A percentile compares a stretch with the other conserved stretches of the same genome.
These are phyloP conservation scores for Venturia carpophila DNA, from an alignment of 2,329 filamentous ascomycete genomes.

Conservation along the genomic window DNA sequence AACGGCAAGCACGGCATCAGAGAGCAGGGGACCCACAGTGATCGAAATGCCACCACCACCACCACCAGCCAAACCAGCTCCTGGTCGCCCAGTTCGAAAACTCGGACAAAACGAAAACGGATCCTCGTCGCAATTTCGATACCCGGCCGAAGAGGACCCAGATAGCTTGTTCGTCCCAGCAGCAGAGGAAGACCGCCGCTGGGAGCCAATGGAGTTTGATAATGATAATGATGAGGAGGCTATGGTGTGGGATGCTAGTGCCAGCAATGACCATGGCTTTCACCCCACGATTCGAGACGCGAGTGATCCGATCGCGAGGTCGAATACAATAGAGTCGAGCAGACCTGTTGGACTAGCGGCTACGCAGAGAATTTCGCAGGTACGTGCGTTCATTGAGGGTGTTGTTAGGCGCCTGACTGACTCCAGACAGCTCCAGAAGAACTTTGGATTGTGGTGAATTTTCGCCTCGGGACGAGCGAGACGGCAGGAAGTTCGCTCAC, in stretches of 20 bases:
- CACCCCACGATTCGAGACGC: slow-evolving; percentile 41
- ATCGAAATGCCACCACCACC: slow-evolving; percentile 39
- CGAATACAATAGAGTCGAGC: slow-evolving; percentile 26
- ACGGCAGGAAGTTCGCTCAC: neutral
- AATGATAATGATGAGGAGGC: slow-evolving; percentile 56
- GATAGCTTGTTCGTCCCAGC: slow-evolving; percentile 64
- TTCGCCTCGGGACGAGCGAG: neutral
- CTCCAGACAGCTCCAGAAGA: neutral
- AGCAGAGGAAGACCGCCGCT: slow-evolving; percentile 59
- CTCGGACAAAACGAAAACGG: slow-evolving; percentile 24
- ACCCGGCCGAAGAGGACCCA: slow-evolving; percentile 44
- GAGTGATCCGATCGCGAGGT: slow-evolving; percentile 25
- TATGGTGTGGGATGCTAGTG: slow-evolving; percentile 66
- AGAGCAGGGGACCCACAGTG: slow-evolving; percentile 21
- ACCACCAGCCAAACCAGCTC: slow-evolving; percentile 32
- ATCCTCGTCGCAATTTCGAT: slow-evolving; percentile 23
- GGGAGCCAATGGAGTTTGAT: slow-evolving; percentile 63
- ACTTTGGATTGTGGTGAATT: neutral
- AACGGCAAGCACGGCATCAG: slow-evolving; percentile 22
- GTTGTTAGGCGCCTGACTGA: neutral
- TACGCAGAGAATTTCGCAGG: slow-evolving; percentile 66
- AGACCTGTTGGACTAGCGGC: slow-evolving; percentile 49
- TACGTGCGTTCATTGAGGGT: slow-evolving; percentile 25
- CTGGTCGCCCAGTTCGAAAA: slow-evolving; percentile 26
- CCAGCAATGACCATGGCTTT: slow-evolving; percentile 39